Base-by-base conservation (phyloP, 495 filamentous ascomycete genomes). In the Lasiosphaeriaceae sp. region DNA sequence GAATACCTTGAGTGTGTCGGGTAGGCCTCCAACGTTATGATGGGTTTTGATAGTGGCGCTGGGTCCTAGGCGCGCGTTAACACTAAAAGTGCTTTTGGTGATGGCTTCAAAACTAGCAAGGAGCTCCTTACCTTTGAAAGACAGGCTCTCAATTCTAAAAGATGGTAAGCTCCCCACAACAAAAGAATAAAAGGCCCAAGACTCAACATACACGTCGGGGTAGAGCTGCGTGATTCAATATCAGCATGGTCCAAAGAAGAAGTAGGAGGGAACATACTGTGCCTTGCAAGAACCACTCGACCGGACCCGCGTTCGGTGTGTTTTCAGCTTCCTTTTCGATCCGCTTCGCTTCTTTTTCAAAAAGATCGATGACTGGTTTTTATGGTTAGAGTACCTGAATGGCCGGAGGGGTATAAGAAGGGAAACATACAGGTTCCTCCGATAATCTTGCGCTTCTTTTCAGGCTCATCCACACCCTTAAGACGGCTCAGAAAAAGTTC, bases 401-500 rank as follows among this genome's bases (percentile, higher is more conserved):
- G 26, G 26, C 9, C 26, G 4, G 9, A 9, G 26, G 26, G 26
- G 9, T 31, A 9, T 4, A 31, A 31, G 26, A 31, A 31, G 45
- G 5, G 8, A 14, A 8, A 11, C 19, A 47, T 24, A 41, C 16
- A 22, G 22, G 39, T 55, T 52, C 35, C 72, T 77, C 70, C 93
- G 64, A 98, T 97, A 64, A 97, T 84, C 76, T 94, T 97, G 24
- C 93, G 82, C 80, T 98, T 98, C 73, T 86, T 81, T 74, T 97
- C 93, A 0, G 94, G 94, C 41, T 96, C 89, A 0, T 63, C 63
- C 37, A 94, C 82, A 23, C 90, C 92, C 69, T 86, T 85, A 9
- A 98, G 79, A 16, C 83, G 76, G 9, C 68, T 72, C 20, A 97
- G 71, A 77, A 97, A 97, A 16, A 77, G 74, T 60, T 92, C 76